phyloP scores from a whole-genome alignment of 306 rosid species.

The Luffa acutangula region DNA sequence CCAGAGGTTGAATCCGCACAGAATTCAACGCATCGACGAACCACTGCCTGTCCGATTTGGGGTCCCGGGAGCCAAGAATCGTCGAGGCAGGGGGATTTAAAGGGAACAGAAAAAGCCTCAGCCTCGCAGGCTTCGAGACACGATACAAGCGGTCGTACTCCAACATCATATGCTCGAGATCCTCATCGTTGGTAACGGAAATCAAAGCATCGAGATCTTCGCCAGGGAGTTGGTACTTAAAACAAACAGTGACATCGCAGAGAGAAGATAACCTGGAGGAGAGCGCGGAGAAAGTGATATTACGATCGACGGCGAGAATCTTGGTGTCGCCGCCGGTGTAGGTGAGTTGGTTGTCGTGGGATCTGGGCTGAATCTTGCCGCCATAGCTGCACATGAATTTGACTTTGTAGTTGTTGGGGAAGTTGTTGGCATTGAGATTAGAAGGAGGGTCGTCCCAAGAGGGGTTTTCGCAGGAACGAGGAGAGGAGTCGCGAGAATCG shows the following conservation, averaged over 20 bases:
- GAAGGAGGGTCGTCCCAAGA: slow-evolving; percentile 43
- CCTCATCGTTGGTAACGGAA: slow-evolving; percentile 79
- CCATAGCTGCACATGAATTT: slow-evolving; percentile 82
- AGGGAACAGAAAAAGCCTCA: slow-evolving; percentile 62
- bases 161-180: slow-evolving; percentile 73
- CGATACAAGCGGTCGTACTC: slow-evolving; percentile 73
- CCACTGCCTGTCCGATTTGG: slow-evolving; percentile 60
- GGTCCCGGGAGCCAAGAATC: slow-evolving; percentile 21
- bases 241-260: slow-evolving; percentile 25
- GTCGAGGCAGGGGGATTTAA: slow-evolving; percentile 10
- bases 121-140: slow-evolving; percentile 57
- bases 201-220: slow-evolving; percentile 87
- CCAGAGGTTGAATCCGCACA: slow-evolving; percentile 39
- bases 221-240: slow-evolving; percentile 87
- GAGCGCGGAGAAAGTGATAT: slow-evolving; percentile 34
- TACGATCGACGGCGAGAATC: slow-evolving; percentile 70
- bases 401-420: slow-evolving; percentile 24
- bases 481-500: slow-evolving; percentile 69
- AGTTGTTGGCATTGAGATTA: not conserved
- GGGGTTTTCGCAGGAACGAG: slow-evolving; percentile 39
- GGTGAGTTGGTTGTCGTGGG: slow-evolving; percentile 59
- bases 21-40: slow-evolving; percentile 81
- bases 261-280: slow-evolving; percentile 46
- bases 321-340: slow-evolving; percentile 87
- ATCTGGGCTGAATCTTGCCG: slow-evolving; percentile 70